These are phyloP conservation scores for Oenanthe javanica DNA, from an alignment of 140 eudicot species.

Conservation along the genomic window DNA sequence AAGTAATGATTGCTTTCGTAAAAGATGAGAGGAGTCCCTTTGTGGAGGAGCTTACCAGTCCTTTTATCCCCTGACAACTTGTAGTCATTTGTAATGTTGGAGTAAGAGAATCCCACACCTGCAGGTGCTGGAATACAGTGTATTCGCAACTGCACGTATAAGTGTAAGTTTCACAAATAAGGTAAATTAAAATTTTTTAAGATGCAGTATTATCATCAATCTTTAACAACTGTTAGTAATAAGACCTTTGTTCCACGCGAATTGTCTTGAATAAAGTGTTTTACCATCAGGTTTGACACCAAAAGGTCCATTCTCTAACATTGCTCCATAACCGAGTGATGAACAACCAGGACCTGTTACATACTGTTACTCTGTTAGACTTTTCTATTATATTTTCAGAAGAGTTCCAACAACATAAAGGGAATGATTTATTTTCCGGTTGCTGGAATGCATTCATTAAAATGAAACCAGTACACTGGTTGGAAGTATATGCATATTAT, in stretches of 20 bases:
- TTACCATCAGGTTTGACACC: conserved; percentile 69
- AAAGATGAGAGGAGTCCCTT: background rate
- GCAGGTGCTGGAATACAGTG: conserved; percentile 44
- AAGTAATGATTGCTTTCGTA: conserved; percentile 1
- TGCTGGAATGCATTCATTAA: background rate
- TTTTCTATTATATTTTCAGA: no score
- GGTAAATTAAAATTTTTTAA: background rate
- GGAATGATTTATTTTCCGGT: background rate
- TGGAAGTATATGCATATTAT: no score
- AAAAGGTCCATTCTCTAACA: conserved; percentile 71
- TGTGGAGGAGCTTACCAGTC: conserved; percentile 32
- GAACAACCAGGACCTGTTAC: conserved; percentile 69
- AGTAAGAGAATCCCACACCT: conserved; percentile 57
- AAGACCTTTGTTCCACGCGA: conserved; percentile 66
- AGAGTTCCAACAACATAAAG: no score
- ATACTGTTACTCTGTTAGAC: no score
- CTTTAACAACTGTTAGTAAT: background rate
- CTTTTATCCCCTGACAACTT: conserved; percentile 44
- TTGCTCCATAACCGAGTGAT: conserved; percentile 62
- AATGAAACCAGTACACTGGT: no score
- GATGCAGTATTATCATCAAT: background rate
- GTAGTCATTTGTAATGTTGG: conserved; percentile 42
- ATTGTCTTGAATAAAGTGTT: conserved; percentile 47
- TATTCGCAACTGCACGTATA: conserved; percentile 37
- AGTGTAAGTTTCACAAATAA: background rate